Base-by-base conservation (phyloP, 2,329 filamentous ascomycete species). In the Aureobasidium melanogenum region DNA sequence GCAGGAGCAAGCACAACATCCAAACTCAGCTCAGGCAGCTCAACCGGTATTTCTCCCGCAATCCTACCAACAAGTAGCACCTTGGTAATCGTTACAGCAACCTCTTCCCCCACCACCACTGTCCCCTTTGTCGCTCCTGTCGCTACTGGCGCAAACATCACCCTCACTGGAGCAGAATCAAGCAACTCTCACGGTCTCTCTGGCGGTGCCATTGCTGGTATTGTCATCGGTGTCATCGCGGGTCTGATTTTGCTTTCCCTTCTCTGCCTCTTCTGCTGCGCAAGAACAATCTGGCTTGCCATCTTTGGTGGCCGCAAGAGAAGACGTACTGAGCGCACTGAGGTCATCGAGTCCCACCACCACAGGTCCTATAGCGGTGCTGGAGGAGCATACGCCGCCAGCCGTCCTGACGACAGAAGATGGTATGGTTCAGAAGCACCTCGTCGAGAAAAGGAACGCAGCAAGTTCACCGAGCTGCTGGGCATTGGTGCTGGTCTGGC, bases 141-240 rank as follows among this genome's bases (percentile, higher is more conserved):
- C n/a, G 77, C 80, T 4, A 81, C 82, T 7, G 81, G 79, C 48
- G 79, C 78, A 52, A 67, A 76, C 73, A 68, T 74, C 41, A 76
- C 71, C 17, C 71, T 76, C 36, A 73, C 71, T 2, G 70, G 72
- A 26, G 68, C 71, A 15, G 63, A 69, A 28, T 64, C 65, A 1
- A 60, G 41, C 48, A 67, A 67, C 32, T 67, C 66, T 12, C 68
- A 72, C 60, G 71, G 73, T 22, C 80, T 92, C 59, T 88, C 85
- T 67, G 82, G 80, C 46, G 88, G 88, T 57, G 88, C 87, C 63
- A 92, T 92, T 67, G 88, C 89, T 17, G 88, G 88, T 63, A 92
- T 92, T 68, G 88, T 92, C 66, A 86, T 92, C 61, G 88, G 88
- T 64, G 82, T 84, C 12, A 79, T 92, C 52, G 81, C 82, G 15